phyloP scores from a whole-genome alignment of 495 filamentous ascomycete genomes.

The Penicillium mononematosum region DNA sequence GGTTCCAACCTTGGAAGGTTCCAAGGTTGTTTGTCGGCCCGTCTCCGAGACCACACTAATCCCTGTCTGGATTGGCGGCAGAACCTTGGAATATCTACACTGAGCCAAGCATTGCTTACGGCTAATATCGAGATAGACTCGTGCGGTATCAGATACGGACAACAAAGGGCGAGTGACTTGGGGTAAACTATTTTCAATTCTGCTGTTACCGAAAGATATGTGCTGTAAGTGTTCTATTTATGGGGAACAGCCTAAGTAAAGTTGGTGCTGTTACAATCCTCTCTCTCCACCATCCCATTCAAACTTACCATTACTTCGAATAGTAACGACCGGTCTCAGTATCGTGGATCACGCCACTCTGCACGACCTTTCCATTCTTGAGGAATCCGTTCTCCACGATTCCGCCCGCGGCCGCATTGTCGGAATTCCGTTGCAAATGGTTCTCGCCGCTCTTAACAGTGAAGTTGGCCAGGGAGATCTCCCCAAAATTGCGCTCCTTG shows the following conservation, averaged over 20 bases:
- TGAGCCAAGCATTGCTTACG: too few relatives aligned
- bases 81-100: too few relatives aligned
- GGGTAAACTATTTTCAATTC: too few relatives aligned
- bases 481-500: constrained; percentile 41
- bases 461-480: constrained; percentile 59
- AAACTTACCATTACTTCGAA: background rate
- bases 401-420: constrained; percentile 39
- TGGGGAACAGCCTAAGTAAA: background rate
- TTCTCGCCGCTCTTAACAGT: constrained; percentile 57
- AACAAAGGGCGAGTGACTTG: too few relatives aligned
- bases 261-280: background rate
- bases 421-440: constrained; percentile 33
- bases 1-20: too few relatives aligned
- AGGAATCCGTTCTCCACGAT: constrained; percentile 47
- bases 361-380: constrained; percentile 44
- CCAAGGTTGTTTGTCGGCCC: too few relatives aligned
- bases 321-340: constrained; percentile 35
- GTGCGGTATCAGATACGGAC: too few relatives aligned
- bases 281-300: constrained; percentile 1
- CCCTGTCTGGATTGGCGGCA: too few relatives aligned
- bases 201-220: too few relatives aligned
- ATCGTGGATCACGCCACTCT: constrained; percentile 49
- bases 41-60: too few relatives aligned
- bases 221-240: too few relatives aligned
- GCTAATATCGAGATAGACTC: too few relatives aligned